Evolutionary conservation across 768 basidiomycete genomes (phyloP), one percentile per base, ranked within the genome.

Genomic region (Boletus bicolor): DNA sequence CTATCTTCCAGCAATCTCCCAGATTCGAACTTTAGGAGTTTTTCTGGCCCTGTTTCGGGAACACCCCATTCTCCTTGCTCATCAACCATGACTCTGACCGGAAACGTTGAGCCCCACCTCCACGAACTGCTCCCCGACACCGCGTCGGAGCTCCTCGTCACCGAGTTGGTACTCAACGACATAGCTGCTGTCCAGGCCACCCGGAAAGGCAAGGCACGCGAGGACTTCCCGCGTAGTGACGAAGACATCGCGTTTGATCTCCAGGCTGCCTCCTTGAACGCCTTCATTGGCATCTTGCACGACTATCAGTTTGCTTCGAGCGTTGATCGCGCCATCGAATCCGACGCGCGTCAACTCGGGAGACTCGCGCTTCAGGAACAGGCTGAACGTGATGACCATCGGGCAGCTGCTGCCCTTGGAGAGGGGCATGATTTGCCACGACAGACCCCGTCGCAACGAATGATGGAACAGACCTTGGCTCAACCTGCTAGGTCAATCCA

Each of bases 191-290:
- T 77, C 17, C 70, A 73, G 15, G 57, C 68, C 21, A 44, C 60
- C 0, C 60, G 68, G 12, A 81, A 81, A 54, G 77, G 77, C 26
- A 76, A 76, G 47, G 51, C 63, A 3, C 69, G 72, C 24, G 66
- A 64, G 2, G 70, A 64, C 42, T 56, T 60, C 0, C 64, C 70
- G 3, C 64, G 66, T 7, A 67, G 73, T 0, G 82, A 85, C 60
- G 75, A 77, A 38, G 77, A 80, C 38, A 51, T 75, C 8, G 83
- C 83, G 0, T 66, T 80, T 8, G 68, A 71, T 37, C 41, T 78
- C 1, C 79, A 80, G 51, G 68, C 68, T 3, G 70, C 77, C 30
- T 70, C 74, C 15, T 50, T 79, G 6, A 54, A 67, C 7, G 57
- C 61, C 9, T 54, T 72, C 41, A 53, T 77, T 4, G 61, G 58